Evolutionary conservation across 805 yeast species (phyloP), one percentile per base, ranked within the genome.

Genomic region (Kodamaea sagamina): DNA sequence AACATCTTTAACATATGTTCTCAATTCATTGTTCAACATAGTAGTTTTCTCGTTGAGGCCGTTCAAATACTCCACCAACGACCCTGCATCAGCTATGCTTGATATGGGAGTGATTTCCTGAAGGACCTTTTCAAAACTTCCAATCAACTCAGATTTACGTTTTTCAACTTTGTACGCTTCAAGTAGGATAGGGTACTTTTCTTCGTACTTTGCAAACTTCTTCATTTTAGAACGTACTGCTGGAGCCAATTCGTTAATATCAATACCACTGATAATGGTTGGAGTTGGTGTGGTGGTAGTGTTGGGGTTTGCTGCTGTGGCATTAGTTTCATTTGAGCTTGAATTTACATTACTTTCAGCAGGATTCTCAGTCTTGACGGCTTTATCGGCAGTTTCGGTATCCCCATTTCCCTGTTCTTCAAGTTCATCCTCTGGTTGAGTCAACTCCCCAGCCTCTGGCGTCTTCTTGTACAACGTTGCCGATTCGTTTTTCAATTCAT

Each of bases 101-200:
- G 86, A 74, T 39, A 87, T 75, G 0, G 98, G 98, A 0, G 97
- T 90, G 50, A 78, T 65, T 54, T 92, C 97, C 40, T 78, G 72
- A 46, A 92, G 65, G 10, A 85, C 77, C 43, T 69, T 79, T 57
- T 89, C 97, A 52, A 90, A 84, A 0, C 67, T 55, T 4, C 58
- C 68, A 6, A 89, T 75, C 34, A 83, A 71, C 36, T 77, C 82
- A 1, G 75, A 68, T 53, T 82, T 85, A 39, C 75, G 70, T 65
- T 86, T 88, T 60, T 90, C 97, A 1, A 74, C 68, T 57, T 89
- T 86, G 66, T 88, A 93, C 0, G 98, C 97, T 34, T 84, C 84
- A 39, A 89, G 73, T 11, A 92, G 68, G 32, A 81, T 67, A 0
- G 99, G 99, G 58, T 93, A 92, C 61, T 89, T 89, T 39, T 84